Percentiles rank a stretch among this genome's conserved stretches.
phyloP scores from a whole-genome alignment of 257 asterid genomes.

The Linderniella brevidens region DNA sequence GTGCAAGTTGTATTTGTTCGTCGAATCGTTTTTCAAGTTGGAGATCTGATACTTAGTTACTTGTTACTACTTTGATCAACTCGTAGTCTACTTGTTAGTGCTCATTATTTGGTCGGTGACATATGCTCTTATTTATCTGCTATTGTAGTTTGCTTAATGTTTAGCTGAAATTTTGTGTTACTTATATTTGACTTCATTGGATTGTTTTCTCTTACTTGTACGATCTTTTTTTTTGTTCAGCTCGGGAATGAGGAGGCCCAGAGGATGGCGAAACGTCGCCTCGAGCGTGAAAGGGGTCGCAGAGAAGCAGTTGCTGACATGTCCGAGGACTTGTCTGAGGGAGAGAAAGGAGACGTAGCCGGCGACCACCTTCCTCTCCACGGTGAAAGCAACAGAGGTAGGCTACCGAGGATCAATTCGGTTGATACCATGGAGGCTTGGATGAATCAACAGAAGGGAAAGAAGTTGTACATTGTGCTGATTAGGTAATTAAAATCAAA shows the following conservation, averaged over 20 bases:
- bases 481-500: slow-evolving; percentile 29
- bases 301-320: slow-evolving; percentile 55
- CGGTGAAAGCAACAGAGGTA: slow-evolving; percentile 23
- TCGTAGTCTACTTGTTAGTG: no score
- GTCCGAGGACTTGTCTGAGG: slow-evolving; percentile 67
- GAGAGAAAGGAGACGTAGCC: slow-evolving; percentile 45
- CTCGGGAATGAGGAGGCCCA: slow-evolving; percentile 48
- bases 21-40: background rate
- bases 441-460: slow-evolving; percentile 26
- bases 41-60: no score
- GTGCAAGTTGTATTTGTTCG: background rate
- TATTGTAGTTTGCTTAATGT: background rate
- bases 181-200: background rate
- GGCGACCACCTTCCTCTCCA: slow-evolving; percentile 23
- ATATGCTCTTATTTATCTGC: background rate
- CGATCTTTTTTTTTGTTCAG: slow-evolving; percentile 17
- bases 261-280: slow-evolving; percentile 22
- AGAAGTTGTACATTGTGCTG: slow-evolving; percentile 45
- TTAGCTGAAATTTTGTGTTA: background rate
- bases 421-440: slow-evolving; percentile 32
- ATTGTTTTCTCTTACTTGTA: background rate
- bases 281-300: slow-evolving; percentile 45
- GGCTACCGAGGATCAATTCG: slow-evolving; percentile 33
- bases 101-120: background rate
- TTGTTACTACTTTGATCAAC: no score